Conservation (phyloP, 345 rosid species). For the Microcos paniculata region DNA sequence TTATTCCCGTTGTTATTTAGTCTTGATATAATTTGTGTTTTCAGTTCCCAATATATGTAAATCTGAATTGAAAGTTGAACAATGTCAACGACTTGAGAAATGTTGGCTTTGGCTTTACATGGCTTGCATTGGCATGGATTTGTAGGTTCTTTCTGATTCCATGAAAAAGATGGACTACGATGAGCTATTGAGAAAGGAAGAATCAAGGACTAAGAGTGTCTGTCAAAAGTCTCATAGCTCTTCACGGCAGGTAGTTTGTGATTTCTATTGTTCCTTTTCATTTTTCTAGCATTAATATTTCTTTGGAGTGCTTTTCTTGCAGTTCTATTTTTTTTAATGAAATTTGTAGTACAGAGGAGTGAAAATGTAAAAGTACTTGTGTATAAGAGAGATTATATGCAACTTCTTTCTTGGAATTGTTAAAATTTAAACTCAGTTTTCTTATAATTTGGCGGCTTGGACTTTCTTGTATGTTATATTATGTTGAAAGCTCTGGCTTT, state of each 20-base stretch:
- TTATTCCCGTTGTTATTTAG: background rate
- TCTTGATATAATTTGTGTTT: background rate
- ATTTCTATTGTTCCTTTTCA: background rate
- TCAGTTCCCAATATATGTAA: background rate
- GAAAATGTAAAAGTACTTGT: background rate
- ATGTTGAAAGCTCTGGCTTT: background rate
- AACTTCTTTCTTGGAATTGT: background rate
- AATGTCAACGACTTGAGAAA: background rate
- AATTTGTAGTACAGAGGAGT: background rate
- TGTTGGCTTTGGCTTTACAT: slow-evolving; percentile 13
- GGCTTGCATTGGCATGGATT: slow-evolving; percentile 16
- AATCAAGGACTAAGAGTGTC: slow-evolving; percentile 68
- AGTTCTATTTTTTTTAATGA: background rate
- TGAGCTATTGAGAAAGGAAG: slow-evolving; percentile 86
- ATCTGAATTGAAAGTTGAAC: slow-evolving; percentile 2
- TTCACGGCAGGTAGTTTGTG: slow-evolving; percentile 61
- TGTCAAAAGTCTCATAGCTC: slow-evolving; percentile 54
- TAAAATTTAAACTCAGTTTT: background rate
- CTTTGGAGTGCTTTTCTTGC: background rate
- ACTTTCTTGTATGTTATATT: background rate
- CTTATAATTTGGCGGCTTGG: background rate
- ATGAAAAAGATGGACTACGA: slow-evolving; percentile 89
- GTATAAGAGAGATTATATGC: background rate
- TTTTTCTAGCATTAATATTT: background rate
- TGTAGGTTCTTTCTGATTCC: slow-evolving; percentile 87